Base-by-base conservation (phyloP, 495 filamentous ascomycete species). In the Aspergillus ostianus region DNA sequence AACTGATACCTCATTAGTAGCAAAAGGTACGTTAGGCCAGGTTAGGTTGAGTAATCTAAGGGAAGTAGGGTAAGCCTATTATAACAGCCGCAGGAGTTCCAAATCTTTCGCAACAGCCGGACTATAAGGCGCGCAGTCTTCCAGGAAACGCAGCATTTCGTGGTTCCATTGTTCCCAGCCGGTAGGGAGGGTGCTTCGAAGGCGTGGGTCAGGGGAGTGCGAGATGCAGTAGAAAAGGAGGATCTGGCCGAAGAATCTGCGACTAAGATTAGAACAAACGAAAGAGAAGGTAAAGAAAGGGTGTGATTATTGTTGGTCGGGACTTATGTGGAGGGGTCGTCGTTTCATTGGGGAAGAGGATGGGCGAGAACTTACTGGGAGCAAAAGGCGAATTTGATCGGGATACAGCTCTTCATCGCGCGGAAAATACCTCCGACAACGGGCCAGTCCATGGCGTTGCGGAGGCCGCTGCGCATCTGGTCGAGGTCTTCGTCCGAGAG, bases 321-420 rank as follows among this genome's bases (percentile, higher is more conserved):
- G 26, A 4, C 15, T 20, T 2, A 47, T 19, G 21, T 12, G 21
- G 36, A 30, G 41, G 26, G 20, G 15, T 21, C 6, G 13, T 4
- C 10, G 15, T 41, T 13, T 41, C 36, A 41, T 15, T 8, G 36
- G 36, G 12, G 2, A 15, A 20, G 41, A 32, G 45, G 26, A 23
- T 12, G 36, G 47, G n/a, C n/a, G n/a, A 32, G 23, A 7, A 68
- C 76, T 53, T 59, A 79, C 76, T 80, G 77, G 7, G 77, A 80
- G 60, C 77, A 80, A 61, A 80, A 80, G 1, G 76, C 76, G 60
- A 80, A 80, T 46, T 68, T 74, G 30, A 80, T 77, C 20, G 77
- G 77, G 44, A 80, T 78, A 47, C 77, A 80, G 51, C 75, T 77
- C 57, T 73, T 78, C 77, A 80, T 80, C 19, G 71, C 64, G n/a